Conservation (phyloP, 768 basidiomycete species). For the Boletus sensibilis region DNA sequence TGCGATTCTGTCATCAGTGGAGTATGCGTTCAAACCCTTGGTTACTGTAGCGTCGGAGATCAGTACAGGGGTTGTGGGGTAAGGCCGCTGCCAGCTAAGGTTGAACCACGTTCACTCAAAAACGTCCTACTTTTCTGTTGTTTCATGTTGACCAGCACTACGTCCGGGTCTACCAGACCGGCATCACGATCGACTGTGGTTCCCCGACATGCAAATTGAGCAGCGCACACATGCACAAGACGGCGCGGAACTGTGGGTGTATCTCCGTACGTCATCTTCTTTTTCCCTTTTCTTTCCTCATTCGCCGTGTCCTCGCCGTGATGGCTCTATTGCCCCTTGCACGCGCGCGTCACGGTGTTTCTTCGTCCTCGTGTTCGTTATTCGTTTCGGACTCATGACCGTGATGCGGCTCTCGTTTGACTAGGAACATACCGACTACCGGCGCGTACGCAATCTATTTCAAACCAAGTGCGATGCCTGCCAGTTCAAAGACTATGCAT, state of each 20-base stretch:
- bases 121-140: not conserved
- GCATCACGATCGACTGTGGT: constrained; percentile 55
- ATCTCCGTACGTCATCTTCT: constrained; percentile 33
- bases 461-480: constrained; percentile 63
- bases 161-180: constrained; percentile 60
- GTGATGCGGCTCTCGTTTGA: not conserved
- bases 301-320: not conserved
- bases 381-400: not conserved
- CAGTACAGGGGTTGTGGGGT: constrained; percentile 45
- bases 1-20: not conserved
- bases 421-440: constrained; percentile 45
- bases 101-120: constrained; percentile 3
- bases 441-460: constrained; percentile 62
- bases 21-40: constrained; percentile 8
- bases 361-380: not conserved
- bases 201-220: constrained; percentile 52
- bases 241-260: constrained; percentile 58
- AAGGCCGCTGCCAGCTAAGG: constrained; percentile 6
- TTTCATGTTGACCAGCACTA: constrained; percentile 49
- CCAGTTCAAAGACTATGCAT: constrained; percentile 35
- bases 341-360: not conserved
- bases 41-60: constrained; percentile 36
- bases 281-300: not conserved
- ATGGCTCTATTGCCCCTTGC: not conserved
- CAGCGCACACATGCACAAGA: constrained; percentile 56